Evolutionary conservation across 2,329 filamentous ascomycete species (phyloP), one percentile per base, ranked within the genome.

Genomic region (Aspergillus unguis): DNA sequence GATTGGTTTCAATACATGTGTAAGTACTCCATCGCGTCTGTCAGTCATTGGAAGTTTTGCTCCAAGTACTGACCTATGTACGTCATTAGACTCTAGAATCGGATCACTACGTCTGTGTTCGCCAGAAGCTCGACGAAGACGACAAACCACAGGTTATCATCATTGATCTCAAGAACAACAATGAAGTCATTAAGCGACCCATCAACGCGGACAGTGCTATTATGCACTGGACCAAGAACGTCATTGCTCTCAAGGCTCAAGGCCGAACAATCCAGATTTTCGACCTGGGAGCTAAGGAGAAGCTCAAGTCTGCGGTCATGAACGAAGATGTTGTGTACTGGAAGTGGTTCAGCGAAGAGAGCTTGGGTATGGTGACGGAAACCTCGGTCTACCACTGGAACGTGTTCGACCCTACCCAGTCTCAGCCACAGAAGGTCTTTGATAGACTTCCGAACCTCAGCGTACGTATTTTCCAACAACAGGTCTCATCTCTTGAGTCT

Each of bases 191-290:
- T 65, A 87, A 89, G 67, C 85, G 92, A 71, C 90, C 92, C 44
- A 99, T 99, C 80, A 97, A 96, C 80, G 94, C 94, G 68, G 94
- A 99, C 78, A 97, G 92, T 84, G 94, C 95, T 66, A 96, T 99
- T 72, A 97, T 99, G 94, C 94, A 99, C 83, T 96, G 90, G 90
- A 87, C 83, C 65, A 89, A 87, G 72, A 90, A 96, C 74, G 90
- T 99, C 72, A 97, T 99, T 68, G 94, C 95, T 58, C 83, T 99
- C 63, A 96, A 95, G 77, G 92, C 94, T 44, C 90, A 96, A 73
- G 88, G 87, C 59, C 84, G 91, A 70, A 99, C 94, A 62, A 83
- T 99, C 57, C 95, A 99, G 78, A 95, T 99, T 72, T 99, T 99
- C 76, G 92, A 99, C 73, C 83, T 99, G 55, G 86, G 85, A 64